Base-by-base conservation (phyloP, 331 rosid genomes). In the Malus hybrid region DNA sequence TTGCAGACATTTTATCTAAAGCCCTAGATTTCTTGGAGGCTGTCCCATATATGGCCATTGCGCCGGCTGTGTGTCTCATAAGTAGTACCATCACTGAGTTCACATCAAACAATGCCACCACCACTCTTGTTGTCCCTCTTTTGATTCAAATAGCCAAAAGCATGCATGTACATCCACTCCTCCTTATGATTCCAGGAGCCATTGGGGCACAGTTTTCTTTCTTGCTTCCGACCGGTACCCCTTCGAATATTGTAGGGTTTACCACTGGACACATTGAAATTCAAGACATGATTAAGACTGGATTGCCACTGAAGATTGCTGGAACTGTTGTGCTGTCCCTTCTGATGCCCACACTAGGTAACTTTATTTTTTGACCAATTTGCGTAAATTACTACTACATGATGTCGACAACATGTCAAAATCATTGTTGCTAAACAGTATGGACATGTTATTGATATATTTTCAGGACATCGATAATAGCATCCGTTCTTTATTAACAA, bases 331-430 rank as follows among this genome's bases (percentile, higher is more conserved):
- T 69, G 9, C 70, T 93, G 9, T 80, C 98, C 22, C 27, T 93
- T 32, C 71, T 93, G 24, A 91, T 91, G 96, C 97, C 98, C 19
- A 69, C 98, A 1, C 90, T 93, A 10, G 98, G 98, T 93, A 84
- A 76, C n/a, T 65, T 3, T 32, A 16, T 3, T 32, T 3, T 42
- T 16, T 16, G 11, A 52, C 63, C 24, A 60, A 29, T 14, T 55
- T 29, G 31, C 15, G 18, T 1, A 1, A 22, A 19, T 54, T 10
- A n/a, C 1, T 27, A 5, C 15, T 55, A 57, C 1, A 39, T 39
- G 14, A 42, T 0, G 0, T 10, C 14, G 14, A 42, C 4, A 42
- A 42, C 1, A 42, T 42, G 48, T 1, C 48, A 0, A 42, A 42
- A 42, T 42, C 14, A 42, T 42, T 42, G 14, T 42, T 10, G 48